Evolutionary conservation across 2,329 filamentous ascomycete species (phyloP).

Genomic region (Tetracladium maxilliforme): DNA sequence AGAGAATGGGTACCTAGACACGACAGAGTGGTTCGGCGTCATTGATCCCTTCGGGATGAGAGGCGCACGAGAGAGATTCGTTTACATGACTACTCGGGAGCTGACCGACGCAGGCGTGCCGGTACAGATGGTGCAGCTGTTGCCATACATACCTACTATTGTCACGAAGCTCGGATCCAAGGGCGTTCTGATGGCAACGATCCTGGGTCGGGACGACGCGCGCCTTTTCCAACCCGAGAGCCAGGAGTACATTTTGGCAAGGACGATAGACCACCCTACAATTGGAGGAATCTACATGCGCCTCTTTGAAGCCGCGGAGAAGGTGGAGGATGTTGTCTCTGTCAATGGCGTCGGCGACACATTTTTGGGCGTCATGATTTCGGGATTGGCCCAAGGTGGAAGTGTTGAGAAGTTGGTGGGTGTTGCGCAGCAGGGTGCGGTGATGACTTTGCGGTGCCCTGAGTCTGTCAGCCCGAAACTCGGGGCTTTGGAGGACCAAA

Average conservation of each 20-base stretch:
- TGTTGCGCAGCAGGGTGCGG: constrained; percentile 69
- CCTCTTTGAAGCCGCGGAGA: constrained; percentile 50
- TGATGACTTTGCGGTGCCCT: constrained; percentile 59
- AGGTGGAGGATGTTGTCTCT: constrained; percentile 60
- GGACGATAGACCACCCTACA: constrained; percentile 19
- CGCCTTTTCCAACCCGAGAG: constrained; percentile 47
- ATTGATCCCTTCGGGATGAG: constrained; percentile 68
- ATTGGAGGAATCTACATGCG: constrained; percentile 11
- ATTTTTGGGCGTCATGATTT: constrained; percentile 73
- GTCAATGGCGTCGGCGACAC: constrained; percentile 95
- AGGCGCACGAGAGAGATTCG: constrained; percentile 56
- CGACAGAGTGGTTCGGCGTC: constrained; percentile 59
- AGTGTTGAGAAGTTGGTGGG: constrained; percentile 46
- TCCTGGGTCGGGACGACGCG: constrained; percentile 54
- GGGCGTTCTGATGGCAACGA: constrained; percentile 61
- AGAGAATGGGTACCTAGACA: constrained; percentile 51
- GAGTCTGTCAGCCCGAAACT: constrained; percentile 56
- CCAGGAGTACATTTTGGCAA: constrained; percentile 56
- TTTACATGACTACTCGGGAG: constrained; percentile 46
- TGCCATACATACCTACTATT: constrained; percentile 78
- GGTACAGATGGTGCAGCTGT: constrained; percentile 67
- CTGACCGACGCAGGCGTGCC: constrained; percentile 73
- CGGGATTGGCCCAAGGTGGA: constrained; percentile 46
- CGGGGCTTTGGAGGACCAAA: constrained; percentile 25
- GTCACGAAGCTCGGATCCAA: constrained; percentile 67